phyloP scores from a whole-genome alignment of 495 filamentous ascomycete genomes.

The Paragyromitra xinjiangensis region DNA sequence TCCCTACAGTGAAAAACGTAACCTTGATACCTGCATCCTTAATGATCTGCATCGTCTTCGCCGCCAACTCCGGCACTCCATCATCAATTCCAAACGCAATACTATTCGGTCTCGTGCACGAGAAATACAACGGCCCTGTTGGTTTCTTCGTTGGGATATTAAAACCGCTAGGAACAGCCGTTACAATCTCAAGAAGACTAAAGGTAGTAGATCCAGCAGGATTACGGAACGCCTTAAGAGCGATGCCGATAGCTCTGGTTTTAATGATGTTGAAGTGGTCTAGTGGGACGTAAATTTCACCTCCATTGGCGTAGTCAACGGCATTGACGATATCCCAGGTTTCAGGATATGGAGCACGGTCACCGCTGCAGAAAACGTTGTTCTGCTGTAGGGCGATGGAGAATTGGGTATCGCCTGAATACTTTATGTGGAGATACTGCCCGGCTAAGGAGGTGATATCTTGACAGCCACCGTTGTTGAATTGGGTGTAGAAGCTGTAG shows the following conservation, averaged over 20 bases:
- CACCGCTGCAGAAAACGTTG: slow-evolving; percentile 69
- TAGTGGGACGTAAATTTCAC: slow-evolving; percentile 77
- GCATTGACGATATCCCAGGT: slow-evolving; percentile 79
- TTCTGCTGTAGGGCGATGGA: slow-evolving; percentile 75
- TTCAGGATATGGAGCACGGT: slow-evolving; percentile 70
- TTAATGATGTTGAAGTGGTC: slow-evolving; percentile 75
- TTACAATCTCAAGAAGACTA: slow-evolving; percentile 73
- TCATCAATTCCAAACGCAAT: slow-evolving; percentile 88
- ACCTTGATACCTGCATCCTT: slow-evolving; percentile 70
- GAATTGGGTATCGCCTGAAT: slow-evolving; percentile 71
- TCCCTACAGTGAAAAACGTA: slow-evolving; percentile 80
- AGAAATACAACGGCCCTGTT: slow-evolving; percentile 69
- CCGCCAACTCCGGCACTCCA: slow-evolving; percentile 69
- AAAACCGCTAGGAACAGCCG: slow-evolving; percentile 61
- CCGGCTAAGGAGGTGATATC: slow-evolving; percentile 67
- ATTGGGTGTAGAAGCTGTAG: slow-evolving; percentile 73
- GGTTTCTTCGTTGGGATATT: slow-evolving; percentile 69
- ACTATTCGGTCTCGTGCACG: slow-evolving; percentile 74
- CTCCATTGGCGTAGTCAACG: slow-evolving; percentile 66
- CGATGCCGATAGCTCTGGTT: slow-evolving; percentile 68
- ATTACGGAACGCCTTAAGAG: slow-evolving; percentile 74
- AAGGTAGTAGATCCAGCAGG: slow-evolving; percentile 63
- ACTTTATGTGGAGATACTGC: slow-evolving; percentile 74
- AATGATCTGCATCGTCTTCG: slow-evolving; percentile 71
- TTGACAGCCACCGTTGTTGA: slow-evolving; percentile 66